Conservation (phyloP, 1,139 yeast genomes). For the Candida labiduridarum region DNA sequence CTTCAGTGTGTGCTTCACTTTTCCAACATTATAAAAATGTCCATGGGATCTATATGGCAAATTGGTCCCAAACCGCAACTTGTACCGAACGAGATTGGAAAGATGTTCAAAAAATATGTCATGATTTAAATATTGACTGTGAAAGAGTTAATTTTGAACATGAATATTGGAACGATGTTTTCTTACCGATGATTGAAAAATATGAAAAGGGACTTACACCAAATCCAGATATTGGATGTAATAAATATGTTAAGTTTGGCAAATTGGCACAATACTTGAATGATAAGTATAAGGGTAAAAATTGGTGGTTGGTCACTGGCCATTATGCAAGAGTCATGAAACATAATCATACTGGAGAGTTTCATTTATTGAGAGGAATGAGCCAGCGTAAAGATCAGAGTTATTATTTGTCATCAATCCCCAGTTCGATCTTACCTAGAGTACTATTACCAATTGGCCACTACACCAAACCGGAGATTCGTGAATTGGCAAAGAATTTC, state of each 20-base stretch:
- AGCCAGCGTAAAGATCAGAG: slow-evolving; percentile 83
- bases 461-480: slow-evolving; percentile 69
- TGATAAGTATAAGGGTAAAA: slow-evolving; percentile 23
- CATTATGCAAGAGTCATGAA: slow-evolving; percentile 76
- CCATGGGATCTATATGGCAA: slow-evolving; percentile 86
- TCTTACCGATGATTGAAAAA: slow-evolving; percentile 82
- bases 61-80: slow-evolving; percentile 73
- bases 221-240: slow-evolving; percentile 92
- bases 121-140: slow-evolving; percentile 63
- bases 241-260: slow-evolving; percentile 85
- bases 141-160: slow-evolving; percentile 81
- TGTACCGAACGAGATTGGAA: slow-evolving; percentile 91
- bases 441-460: slow-evolving; percentile 82
- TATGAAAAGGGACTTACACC: slow-evolving; percentile 83
- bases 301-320: slow-evolving; percentile 93
- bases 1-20: slow-evolving; percentile 84
- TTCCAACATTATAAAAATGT: slow-evolving; percentile 56
- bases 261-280: slow-evolving; percentile 59
- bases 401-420: slow-evolving; percentile 77
- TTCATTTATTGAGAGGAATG: slow-evolving; percentile 59
- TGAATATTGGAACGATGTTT: slow-evolving; percentile 92
- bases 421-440: slow-evolving; percentile 45
- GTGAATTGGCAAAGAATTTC: slow-evolving; percentile 61
- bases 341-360: slow-evolving; percentile 27
- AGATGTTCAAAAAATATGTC: slow-evolving; percentile 71